Evolutionary conservation across 1,139 yeast genomes (phyloP).

Genomic region (Chernovozyma sophiae-reginae): DNA sequence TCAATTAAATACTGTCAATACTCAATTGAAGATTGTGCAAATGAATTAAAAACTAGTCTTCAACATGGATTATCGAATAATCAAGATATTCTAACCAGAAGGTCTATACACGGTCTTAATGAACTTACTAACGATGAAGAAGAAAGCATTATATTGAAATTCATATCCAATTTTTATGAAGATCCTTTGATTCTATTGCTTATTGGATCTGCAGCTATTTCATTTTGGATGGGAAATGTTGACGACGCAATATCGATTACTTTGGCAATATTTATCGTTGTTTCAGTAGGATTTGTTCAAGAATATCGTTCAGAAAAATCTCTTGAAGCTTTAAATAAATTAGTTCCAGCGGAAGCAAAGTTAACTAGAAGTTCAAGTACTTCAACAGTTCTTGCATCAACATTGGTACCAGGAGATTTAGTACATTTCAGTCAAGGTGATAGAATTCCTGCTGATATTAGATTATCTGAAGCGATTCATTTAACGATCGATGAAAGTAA

Average conservation of each 20-base stretch:
- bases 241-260: constrained; percentile 92
- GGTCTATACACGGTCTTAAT: constrained; percentile 72
- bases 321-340: constrained; percentile 80
- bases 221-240: constrained; percentile 85
- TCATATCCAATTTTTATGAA: constrained; percentile 73
- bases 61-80: constrained; percentile 56
- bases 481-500: constrained; percentile 86
- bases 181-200: constrained; percentile 84
- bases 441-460: constrained; percentile 88
- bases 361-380: constrained; percentile 75
- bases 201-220: constrained; percentile 81
- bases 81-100: constrained; percentile 68
- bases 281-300: constrained; percentile 93
- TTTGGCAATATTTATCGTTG: constrained; percentile 84
- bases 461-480: constrained; percentile 74
- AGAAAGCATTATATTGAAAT: constrained; percentile 65
- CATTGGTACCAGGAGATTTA: constrained; percentile 90
- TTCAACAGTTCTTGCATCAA: constrained; percentile 76
- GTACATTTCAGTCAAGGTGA: constrained; percentile 89
- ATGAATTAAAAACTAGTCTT: constrained; percentile 58
- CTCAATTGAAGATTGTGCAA: constrained; percentile 58
- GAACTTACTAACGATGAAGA: constrained; percentile 73
- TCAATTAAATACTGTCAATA: constrained; percentile 55
- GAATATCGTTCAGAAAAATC: constrained; percentile 94
- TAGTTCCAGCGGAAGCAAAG: constrained; percentile 93